Evolutionary conservation across 1,284 basidiomycete species (phyloP).

Genomic region (Leccinum brunneo-olivaceum): DNA sequence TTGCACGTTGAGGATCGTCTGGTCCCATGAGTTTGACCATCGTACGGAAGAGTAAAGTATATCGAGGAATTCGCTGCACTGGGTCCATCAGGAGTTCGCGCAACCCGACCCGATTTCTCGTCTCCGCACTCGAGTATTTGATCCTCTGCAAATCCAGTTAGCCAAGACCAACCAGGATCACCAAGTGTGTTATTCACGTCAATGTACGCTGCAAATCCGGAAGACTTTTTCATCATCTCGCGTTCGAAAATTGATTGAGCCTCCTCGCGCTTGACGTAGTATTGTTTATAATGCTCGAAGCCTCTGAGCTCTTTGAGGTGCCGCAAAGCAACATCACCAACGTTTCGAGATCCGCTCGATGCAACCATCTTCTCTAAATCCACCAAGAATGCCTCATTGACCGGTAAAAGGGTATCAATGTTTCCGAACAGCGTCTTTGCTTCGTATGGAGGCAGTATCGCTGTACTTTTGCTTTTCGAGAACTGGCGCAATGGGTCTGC

Average conservation of each 20-base stretch:
- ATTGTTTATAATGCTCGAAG: conserved; percentile 88
- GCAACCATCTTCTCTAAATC: conserved; percentile 78
- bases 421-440: conserved; percentile 93
- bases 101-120: conserved; percentile 81
- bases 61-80: conserved; percentile 97
- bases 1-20: conserved; percentile 71
- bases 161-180: conserved; percentile 10
- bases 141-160: conserved; percentile 53
- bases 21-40: conserved; percentile 85
- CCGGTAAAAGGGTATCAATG: conserved; percentile 81
- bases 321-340: conserved; percentile 81
- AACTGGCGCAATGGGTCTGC: conserved; percentile 87
- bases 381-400: conserved; percentile 79
- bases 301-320: conserved; percentile 79
- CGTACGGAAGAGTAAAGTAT: conserved; percentile 87
- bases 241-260: conserved; percentile 86
- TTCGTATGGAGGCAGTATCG: conserved; percentile 84
- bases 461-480: conserved; percentile 76
- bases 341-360: conserved; percentile 47
- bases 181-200: conserved; percentile 53
- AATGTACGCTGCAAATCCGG: conserved; percentile 75
- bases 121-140: conserved; percentile 81
- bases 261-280: conserved; percentile 90
- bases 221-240: conserved; percentile 71
- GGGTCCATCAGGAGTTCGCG: conserved; percentile 97